These are phyloP conservation scores for Yarrowia sp. DNA, from an alignment of 805 yeast species.

Conservation along the genomic window DNA sequence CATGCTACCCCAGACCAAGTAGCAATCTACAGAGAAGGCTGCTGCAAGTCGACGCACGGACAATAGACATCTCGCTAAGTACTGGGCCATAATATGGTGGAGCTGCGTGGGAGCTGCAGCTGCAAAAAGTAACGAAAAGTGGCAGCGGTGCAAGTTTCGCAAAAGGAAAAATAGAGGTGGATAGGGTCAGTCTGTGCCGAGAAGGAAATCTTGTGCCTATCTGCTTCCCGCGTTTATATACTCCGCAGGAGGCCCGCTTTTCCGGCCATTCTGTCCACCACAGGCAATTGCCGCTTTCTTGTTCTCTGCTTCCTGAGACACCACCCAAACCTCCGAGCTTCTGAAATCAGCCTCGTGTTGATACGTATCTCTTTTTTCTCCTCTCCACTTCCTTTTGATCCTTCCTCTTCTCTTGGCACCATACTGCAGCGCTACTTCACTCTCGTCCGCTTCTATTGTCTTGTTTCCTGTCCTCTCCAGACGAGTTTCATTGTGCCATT, in stretches of 20 bases:
- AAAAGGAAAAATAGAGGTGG: not conserved
- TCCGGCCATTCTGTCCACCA: too few relatives aligned
- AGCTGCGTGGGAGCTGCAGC: not conserved
- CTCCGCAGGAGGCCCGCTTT: too few relatives aligned
- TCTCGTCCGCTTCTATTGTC: not conserved
- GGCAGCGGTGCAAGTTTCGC: not conserved
- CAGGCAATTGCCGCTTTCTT: too few relatives aligned
- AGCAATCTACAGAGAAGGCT: slow-evolving; percentile 3
- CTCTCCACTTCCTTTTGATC: not conserved
- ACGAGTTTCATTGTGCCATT: not conserved
- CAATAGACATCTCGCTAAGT: not conserved
- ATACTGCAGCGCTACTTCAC: not conserved
- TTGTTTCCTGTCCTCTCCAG: not conserved
- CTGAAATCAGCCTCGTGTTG: too few relatives aligned
- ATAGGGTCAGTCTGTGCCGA: not conserved
- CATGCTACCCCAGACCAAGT: not conserved
- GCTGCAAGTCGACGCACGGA: slow-evolving; percentile 2
- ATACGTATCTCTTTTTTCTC: not conserved
- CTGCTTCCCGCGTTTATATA: too few relatives aligned
- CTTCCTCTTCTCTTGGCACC: not conserved
- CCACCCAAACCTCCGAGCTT: too few relatives aligned
- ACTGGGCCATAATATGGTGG: not conserved
- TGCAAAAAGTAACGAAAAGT: slow-evolving; percentile 1
- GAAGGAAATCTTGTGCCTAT: not conserved
- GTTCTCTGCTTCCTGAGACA: too few relatives aligned